phyloP scores from a whole-genome alignment of 2,329 filamentous ascomycete species.

The Neonectria ditissima region DNA sequence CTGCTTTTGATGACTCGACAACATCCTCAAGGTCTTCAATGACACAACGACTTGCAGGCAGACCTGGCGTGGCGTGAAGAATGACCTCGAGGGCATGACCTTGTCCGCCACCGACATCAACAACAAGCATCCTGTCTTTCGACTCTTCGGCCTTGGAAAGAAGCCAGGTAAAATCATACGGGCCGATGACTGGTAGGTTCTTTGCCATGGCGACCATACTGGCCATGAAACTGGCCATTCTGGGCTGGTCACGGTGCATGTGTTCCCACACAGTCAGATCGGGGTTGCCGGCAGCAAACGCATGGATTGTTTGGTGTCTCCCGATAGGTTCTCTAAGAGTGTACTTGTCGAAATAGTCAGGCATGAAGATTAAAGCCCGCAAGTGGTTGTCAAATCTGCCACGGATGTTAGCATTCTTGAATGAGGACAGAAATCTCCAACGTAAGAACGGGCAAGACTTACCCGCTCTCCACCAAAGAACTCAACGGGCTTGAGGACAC shows the following conservation, averaged over 20 bases:
- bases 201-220: constrained; percentile 15
- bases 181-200: not conserved
- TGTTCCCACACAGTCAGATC: constrained; percentile 23
- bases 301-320: constrained; percentile 15
- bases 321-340: constrained; percentile 15
- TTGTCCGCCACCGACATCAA: constrained; percentile 20
- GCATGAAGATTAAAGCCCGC: not conserved
- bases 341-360: constrained; percentile 18
- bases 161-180: constrained; percentile 10
- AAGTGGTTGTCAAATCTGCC: constrained; percentile 20
- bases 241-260: constrained; percentile 7
- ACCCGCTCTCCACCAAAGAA: constrained; percentile 16
- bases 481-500: constrained; percentile 8
- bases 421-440: not conserved
- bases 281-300: constrained; percentile 6
- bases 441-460: not conserved
- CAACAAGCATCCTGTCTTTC: constrained; percentile 1
- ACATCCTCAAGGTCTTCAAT: constrained; percentile 13
- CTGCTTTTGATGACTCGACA: not conserved
- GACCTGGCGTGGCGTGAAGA: constrained; percentile 1
- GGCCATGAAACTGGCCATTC: constrained; percentile 19
- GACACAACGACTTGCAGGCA: constrained; percentile 13
- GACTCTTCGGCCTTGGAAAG: not conserved
- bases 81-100: constrained; percentile 14
- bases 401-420: not conserved